Evolutionary conservation across 2,329 filamentous ascomycete species (phyloP).

Genomic region (Monilinia fructicola): DNA sequence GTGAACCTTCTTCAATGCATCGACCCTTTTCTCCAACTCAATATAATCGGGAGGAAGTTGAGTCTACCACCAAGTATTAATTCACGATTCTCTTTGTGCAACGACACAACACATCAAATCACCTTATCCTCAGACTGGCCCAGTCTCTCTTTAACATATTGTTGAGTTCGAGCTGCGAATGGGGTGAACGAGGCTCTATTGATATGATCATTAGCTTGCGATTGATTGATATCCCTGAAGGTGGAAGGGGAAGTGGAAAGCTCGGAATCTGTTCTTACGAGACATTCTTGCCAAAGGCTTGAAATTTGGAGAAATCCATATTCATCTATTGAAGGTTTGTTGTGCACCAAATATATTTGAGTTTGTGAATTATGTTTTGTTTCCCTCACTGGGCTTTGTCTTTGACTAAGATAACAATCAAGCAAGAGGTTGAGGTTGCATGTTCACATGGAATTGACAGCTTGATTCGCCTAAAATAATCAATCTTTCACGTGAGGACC

Average conservation of each 20-base stretch:
- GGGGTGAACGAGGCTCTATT: conserved; percentile 83
- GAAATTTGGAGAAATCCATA: conserved; percentile 63
- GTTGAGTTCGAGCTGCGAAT: conserved; percentile 89
- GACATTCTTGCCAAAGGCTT: conserved; percentile 69
- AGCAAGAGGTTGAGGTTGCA: conserved; percentile 22
- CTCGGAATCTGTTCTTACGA: conserved; percentile 48
- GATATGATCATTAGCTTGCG: conserved; percentile 40
- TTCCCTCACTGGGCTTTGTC: background rate
- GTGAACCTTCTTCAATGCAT: conserved; percentile 95
- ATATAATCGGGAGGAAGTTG: conserved; percentile 97
- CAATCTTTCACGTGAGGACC: conserved; percentile 15
- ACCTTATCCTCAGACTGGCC: conserved; percentile 95
- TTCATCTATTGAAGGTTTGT: conserved; percentile 18
- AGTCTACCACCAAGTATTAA: conserved; percentile 58
- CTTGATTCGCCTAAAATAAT: conserved; percentile 17
- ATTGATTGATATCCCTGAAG: background rate
- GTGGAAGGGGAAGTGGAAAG: conserved; percentile 29
- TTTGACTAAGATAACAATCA: conserved; percentile 21
- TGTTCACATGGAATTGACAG: conserved; percentile 16
- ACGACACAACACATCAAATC: conserved; percentile 22
- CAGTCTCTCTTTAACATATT: conserved; percentile 97
- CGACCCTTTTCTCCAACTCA: conserved; percentile 96
- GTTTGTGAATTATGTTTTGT: background rate
- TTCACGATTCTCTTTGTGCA: background rate
- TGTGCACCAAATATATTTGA: background rate